A percentile compares a stretch with the other conserved stretches of the same genome.
phyloP scores from a whole-genome alignment of 106 monocot species.

The Cymbidium sinense region DNA sequence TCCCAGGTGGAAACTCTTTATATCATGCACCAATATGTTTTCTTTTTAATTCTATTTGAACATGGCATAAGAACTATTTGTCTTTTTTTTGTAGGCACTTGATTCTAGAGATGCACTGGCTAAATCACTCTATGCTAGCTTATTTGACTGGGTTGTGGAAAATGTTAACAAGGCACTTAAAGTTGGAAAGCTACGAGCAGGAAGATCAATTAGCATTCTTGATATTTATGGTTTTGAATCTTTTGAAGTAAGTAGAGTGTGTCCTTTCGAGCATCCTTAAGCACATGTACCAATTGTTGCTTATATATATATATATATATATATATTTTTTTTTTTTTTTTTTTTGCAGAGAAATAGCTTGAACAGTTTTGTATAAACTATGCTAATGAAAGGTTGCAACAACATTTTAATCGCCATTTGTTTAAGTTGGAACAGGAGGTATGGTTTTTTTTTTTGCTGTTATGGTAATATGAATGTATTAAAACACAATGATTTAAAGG shows the following conservation, averaged over 20 bases:
- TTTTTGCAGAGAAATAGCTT: slow-evolving; percentile 75
- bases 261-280: not conserved
- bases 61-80: slow-evolving; percentile 1
- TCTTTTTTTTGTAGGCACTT: slow-evolving; percentile 49
- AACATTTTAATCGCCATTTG: slow-evolving; percentile 95
- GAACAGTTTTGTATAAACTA: slow-evolving; percentile 99
- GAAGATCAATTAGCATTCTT: slow-evolving; percentile 94
- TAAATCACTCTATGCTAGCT: slow-evolving; percentile 85
- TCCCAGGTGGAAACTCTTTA: slow-evolving; percentile 53
- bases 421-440: slow-evolving; percentile 98
- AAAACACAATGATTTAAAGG: no score
- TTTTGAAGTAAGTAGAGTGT: slow-evolving; percentile 54
- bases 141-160: slow-evolving; percentile 93
- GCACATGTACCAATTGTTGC: not conserved
- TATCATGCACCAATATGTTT: not conserved
- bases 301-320: no score
- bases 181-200: slow-evolving; percentile 71
- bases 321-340: not conserved
- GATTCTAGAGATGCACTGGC: slow-evolving; percentile 94
- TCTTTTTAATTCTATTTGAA: not conserved
- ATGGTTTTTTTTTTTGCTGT: not conserved
- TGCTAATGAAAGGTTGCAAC: slow-evolving; percentile 96
- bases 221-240: slow-evolving; percentile 99
- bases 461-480: not conserved
- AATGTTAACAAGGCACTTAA: slow-evolving; percentile 80